Base-by-base conservation (phyloP, 2,329 filamentous ascomycete species). In the Curvularia lunata region DNA sequence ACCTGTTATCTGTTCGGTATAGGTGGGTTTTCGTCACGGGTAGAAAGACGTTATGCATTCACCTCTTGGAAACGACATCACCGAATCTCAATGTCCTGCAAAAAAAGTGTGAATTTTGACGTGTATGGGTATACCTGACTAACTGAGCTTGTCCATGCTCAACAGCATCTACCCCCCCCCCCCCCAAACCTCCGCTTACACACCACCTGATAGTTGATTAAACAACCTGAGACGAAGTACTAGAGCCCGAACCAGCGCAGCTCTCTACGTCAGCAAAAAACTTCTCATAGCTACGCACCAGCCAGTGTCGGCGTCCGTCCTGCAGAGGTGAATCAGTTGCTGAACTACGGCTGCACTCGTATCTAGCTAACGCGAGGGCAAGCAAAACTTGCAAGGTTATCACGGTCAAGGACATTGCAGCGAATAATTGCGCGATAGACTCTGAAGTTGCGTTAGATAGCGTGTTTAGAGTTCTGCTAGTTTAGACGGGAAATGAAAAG, bases 241-340 rank as follows among this genome's bases (percentile, higher is more conserved):
- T 9, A 37, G 34, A 18, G 8, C 34, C 34, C 18, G 40, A 16
- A 3, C 6, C 16, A 28, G 32, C 27, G 3, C 30, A 19, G 12
- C n/a, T 2, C 18, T 42, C 27, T 30, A n/a, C 12, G 34, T 42
- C 34, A 9, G 13, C 16, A 10, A 12, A 16, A 25, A 19, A 19
- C 3, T 45, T 54, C 30, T 45, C 52, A 43, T 49, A 54, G 19
- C 45, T 42, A 18, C 21, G 9, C 25, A 34, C 5, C 16, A 42
- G 19, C 37, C 52, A 49, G 8, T 19, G 9, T 7, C 13, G 19
- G 10, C 25, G 19, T 37, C 45, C 27, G 3, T 23, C 16, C 8
- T 25, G 37, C 13, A 23, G 5, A 13, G 18, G 2, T 23, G 18
- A 21, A 21, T 10, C 18, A 4, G 8, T 5, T 5, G 19, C 19